A percentile compares a stretch with the other conserved stretches of the same genome.
Conservation (phyloP, 495 filamentous ascomycete genomes). For the Xylaria cubensis region DNA sequence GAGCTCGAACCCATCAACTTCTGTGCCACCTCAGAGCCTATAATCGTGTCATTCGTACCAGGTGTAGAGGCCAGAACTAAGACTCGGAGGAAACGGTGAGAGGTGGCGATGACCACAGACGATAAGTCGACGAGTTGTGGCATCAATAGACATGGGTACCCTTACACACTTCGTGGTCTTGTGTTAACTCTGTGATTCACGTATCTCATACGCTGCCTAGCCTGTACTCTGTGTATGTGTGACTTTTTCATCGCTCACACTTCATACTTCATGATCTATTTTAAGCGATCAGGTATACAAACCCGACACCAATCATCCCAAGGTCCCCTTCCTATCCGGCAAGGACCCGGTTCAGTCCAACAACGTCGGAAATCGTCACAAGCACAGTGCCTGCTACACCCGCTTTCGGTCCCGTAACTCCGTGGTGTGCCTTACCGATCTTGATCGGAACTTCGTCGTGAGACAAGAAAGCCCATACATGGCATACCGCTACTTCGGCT, state of each 20-base stretch:
- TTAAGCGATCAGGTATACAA: not conserved
- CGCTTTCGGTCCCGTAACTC: slow-evolving; percentile 5
- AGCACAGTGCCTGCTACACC: not conserved
- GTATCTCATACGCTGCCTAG: not conserved
- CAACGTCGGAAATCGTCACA: not conserved
- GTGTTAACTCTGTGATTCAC: not conserved
- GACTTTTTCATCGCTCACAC: not conserved
- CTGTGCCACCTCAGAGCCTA: slow-evolving; percentile 8
- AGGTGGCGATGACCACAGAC: slow-evolving; percentile 5
- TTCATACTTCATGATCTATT: not conserved
- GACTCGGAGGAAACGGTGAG: slow-evolving; percentile 16
- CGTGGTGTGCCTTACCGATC: slow-evolving; percentile 18
- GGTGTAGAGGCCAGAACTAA: not conserved
- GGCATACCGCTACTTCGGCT: slow-evolving; percentile 23
- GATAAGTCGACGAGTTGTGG: slow-evolving; percentile 5
- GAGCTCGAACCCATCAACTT: slow-evolving; percentile 10
- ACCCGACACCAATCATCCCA: not conserved
- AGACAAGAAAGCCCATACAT: slow-evolving; percentile 20
- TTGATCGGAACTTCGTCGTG: slow-evolving; percentile 17
- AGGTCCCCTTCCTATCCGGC: not conserved
- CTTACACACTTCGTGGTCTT: not conserved
- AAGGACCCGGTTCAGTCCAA: not conserved
- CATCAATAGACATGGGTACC: slow-evolving; percentile 13
- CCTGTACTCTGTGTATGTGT: not conserved
- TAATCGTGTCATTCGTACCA: slow-evolving; percentile 10